Evolutionary conservation across 768 basidiomycete species (phyloP), one percentile per base, ranked within the genome.

Genomic region (Kwoniella sp.): DNA sequence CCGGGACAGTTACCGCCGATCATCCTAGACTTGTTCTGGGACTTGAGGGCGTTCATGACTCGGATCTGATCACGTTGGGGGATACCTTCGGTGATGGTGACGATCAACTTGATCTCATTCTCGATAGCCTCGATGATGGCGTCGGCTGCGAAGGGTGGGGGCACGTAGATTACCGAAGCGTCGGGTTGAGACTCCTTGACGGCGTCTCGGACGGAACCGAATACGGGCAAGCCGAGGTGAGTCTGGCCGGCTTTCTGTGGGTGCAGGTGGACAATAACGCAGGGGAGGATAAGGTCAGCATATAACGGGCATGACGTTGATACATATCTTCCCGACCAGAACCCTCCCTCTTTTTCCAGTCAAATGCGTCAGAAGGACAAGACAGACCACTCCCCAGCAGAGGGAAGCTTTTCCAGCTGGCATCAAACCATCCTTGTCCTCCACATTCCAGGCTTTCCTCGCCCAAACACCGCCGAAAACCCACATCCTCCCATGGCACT

Each of bases 1-100:
- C 96, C 96, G 1, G 96, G 96, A 82, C 96, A 99, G 82, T 99
- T 99, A 44, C 96, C 96, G 21, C 96, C 96, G 54, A 99, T 91
- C 71, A 99, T 89, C 72, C 96, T 89, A 64, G 92, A 94, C 73
- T 89, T 91, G 56, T 88, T 92, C 81, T 99, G 96, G 76, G 87
- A 88, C 80, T 91, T 92, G 71, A 99, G 86, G 13, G 92, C 96
- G 77, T 95, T 90, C 84, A 90, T 87, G 65, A 99, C 91, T 80
- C 85, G 86, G 79, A 99, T 92, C 83, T 99, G 95, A 79, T 99
- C 96, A 9, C 88, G 85, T 79, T 99, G 96, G 17, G 96, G 96
- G 72, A 99, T 99, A 46, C 96, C 96, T 81, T 99, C 96, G 13
- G 96, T 99, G 72, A 99, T 90, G 79, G 93, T 94, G 51, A 99